phyloP scores from a whole-genome alignment of 306 rosid species.

The Castanea sativa region DNA sequence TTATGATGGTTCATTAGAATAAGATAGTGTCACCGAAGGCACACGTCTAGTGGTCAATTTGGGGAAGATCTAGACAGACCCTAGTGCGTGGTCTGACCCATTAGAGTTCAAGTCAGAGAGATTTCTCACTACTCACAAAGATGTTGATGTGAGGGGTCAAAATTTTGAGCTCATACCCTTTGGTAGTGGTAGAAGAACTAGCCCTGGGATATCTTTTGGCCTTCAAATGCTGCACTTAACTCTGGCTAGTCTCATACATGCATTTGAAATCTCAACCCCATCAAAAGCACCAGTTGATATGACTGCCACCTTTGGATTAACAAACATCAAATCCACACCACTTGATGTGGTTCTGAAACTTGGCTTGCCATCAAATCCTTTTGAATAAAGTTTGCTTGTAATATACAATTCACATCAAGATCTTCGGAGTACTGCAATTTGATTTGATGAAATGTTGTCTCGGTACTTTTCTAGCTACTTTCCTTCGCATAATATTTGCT shows the following conservation, averaged over 20 bases:
- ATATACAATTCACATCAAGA: no score
- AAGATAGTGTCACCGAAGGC: constrained; percentile 24
- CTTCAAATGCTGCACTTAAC: constrained; percentile 39
- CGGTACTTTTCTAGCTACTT: background rate
- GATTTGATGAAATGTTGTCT: background rate
- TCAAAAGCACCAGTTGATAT: constrained; percentile 37
- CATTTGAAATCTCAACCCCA: constrained; percentile 33
- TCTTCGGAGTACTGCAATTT: no score
- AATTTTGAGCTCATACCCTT: constrained; percentile 50
- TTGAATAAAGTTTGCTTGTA: background rate
- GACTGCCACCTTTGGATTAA: constrained; percentile 36
- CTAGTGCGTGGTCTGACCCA: constrained; percentile 42
- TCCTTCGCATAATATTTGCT: background rate
- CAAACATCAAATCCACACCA: constrained; percentile 38
- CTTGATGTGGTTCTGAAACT: constrained; percentile 47
- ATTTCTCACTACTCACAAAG: constrained; percentile 42
- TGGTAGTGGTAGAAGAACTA: constrained; percentile 56
- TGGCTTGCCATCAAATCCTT: constrained; percentile 31
- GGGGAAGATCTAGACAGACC: constrained; percentile 56
- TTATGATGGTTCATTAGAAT: no score
- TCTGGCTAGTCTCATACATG: constrained; percentile 47
- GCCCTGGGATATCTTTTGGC: constrained; percentile 43
- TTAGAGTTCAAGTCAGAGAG: constrained; percentile 53
- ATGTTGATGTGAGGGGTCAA: constrained; percentile 42
- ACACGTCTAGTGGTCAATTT: constrained; percentile 43